Evolutionary conservation across 805 yeast species (phyloP), one percentile per base, ranked within the genome.

Genomic region (Candida corydali): DNA sequence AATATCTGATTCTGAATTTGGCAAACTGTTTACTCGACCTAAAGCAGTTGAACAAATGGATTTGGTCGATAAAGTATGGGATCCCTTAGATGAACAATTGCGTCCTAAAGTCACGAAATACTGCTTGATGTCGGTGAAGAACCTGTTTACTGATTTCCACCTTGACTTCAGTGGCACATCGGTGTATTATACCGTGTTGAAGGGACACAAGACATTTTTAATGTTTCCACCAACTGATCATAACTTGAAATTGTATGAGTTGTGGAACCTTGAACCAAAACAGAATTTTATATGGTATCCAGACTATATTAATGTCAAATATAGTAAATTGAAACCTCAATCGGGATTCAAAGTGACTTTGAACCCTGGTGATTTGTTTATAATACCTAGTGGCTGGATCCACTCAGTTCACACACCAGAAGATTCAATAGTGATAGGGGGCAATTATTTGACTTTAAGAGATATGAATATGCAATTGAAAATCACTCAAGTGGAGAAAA

Each of bases 311-410:
- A 48, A 51, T 50, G 50, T 42, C 34, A 51, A 38, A 41, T 69
- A 60, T 39, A 64, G 44, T 44, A 54, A 27, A 34, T 42, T 57
- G 11, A 34, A 35, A 10, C 72, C 57, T 38, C 44, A 38, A 3
- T 50, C 44, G 6, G 86, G 87, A 14, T 62, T 78, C 34, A 73
- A 74, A 36, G 78, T 80, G 12, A 68, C 70, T 6, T 50, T 83
- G 15, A 36, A 45, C 1, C 59, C 75, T 1, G 94, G 94, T 1
- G 96, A 88, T 50, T 68, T 87, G 17, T 70, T 88, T 59, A 67
- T 87, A 10, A 80, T 88, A 14, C 96, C 97, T 3, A 79, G 93
- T 28, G 95, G 96, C 0, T 88, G 95, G 94, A 87, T 88, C 34
- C 96, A 88, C 57, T 80, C 93, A 0, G 97, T 88, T 0, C 78